Base-by-base conservation (phyloP, 2,329 filamentous ascomycete species). In the Chrysoporthe austroafricana region DNA sequence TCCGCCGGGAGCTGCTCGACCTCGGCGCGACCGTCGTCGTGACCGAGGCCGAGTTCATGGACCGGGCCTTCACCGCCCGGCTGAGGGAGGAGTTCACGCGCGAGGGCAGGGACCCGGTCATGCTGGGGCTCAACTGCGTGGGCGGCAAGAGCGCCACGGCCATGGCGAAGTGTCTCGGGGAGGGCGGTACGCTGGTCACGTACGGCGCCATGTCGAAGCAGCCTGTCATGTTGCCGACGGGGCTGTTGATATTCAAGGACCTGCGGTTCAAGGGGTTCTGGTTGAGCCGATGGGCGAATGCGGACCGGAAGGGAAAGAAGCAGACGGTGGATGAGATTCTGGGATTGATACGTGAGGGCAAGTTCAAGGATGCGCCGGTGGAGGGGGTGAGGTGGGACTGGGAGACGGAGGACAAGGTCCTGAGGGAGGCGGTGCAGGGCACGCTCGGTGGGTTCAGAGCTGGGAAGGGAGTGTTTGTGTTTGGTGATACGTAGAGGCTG, bases 171-270 rank as follows among this genome's bases (percentile, higher is more conserved):
- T 85, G 87, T 7, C 84, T 99, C 3, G 84, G 86, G 5, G 81
- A 88, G 0, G 86, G 88, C 32, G 91, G 87, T 1, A 90, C 91
- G 66, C 84, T 98, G 78, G 93, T 99, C 34, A 97, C 95, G 4
- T 99, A 99, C 76, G 96, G 96, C 36, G 95, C 92, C 62, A 99
- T 99, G 96, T 89, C 92, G 44, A 92, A 91, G 77, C 90, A 97
- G 81, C 94, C 95, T 0, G 86, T 97, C 36, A 84, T 86, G 7
- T 80, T 98, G 70, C 93, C 95, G 0, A 91, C 94, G 0, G 92
- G 91, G 0, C 83, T 96, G 72, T 83, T 98, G 69, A 99, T 99
- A 73, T 99, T 99, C 83, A 96, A 95, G 79, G 89, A 98, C 73
- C 85, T 98, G 63, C 85, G 88, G 63, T 97, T 97, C 75, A 86